Evolutionary conservation across 2,329 filamentous ascomycete genomes (phyloP), one percentile per base, ranked within the genome.

Genomic region (Atkinsonella hypoxylon): DNA sequence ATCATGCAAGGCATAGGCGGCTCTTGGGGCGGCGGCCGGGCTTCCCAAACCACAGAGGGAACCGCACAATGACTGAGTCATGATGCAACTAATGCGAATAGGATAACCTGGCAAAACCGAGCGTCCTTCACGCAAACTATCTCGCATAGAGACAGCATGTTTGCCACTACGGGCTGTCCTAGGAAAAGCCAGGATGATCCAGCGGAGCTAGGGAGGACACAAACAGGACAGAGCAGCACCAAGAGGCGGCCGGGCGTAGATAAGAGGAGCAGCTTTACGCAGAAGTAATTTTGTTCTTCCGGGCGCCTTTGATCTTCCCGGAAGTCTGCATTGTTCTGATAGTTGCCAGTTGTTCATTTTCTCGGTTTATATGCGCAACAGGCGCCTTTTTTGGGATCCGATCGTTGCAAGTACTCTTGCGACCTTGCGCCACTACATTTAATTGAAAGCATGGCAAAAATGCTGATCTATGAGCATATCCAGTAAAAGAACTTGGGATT

Each of bases 1-100:
- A 87, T 80, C 0, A 87, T 89, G 82, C 83, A 88, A 65, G 83
- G 81, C 52, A 82, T 85, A 6, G 83, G 84, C 12, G 85, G 83
- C 0, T 69, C 72, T 15, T 80, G 80, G 62, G 79, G 76, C 0
- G 65, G 36, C 17, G 65, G 36, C 34, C n/a, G 17, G 40, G 5
- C 34, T 18, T 9, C 67, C 36, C 47, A 10, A 56, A 53, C 2
- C 58, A n/a, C 46, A 12, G 18, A 20, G 20, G 36, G n/a, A 58
- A 6, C 60, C 32, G 13, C 47, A 10, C n/a, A 30, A 17, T 15
- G 15, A 17, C 7, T 15, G 26, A 22, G 10, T 22, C 36, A 42
- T 32, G 47, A 42, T 26, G 30, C n/a, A 22, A 42, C n/a, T 43
- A 26, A 8, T n/a, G 39, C 13, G 40, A 49, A 49, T 17, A 57